phyloP scores from a whole-genome alignment of 2,329 filamentous ascomycete species.

The Ciborinia camelliae region DNA sequence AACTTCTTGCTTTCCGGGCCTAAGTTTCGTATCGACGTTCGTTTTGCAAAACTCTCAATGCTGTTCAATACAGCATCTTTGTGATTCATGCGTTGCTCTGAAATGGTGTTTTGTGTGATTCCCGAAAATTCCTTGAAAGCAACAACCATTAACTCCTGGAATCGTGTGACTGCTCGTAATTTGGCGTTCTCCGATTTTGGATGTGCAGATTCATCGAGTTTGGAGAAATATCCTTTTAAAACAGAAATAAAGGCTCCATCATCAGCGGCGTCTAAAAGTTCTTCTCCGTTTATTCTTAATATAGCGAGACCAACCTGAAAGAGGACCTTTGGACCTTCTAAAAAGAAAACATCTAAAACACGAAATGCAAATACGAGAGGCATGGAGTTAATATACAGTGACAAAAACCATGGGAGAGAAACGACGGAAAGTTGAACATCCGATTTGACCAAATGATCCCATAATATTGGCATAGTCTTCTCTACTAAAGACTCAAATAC shows the following conservation, averaged over 20 bases:
- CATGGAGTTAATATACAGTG: slow-evolving; percentile 99
- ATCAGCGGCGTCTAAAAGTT: slow-evolving; percentile 86
- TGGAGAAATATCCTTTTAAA: slow-evolving; percentile 89
- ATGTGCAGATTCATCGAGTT: slow-evolving; percentile 91
- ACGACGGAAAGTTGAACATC: slow-evolving; percentile 97
- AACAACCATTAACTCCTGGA: slow-evolving; percentile 98
- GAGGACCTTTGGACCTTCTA: slow-evolving; percentile 94
- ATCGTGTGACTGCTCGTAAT: slow-evolving; percentile 86
- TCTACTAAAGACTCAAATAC: slow-evolving; percentile 98
- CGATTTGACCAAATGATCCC: slow-evolving; percentile 95
- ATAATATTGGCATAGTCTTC: slow-evolving; percentile 96
- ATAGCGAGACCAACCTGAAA: slow-evolving; percentile 98
- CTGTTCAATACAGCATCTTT: slow-evolving; percentile 92
- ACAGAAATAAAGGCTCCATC: slow-evolving; percentile 97
- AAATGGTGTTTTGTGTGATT: slow-evolving; percentile 90
- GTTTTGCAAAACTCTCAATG: slow-evolving; percentile 95
- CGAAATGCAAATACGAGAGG: slow-evolving; percentile 95
- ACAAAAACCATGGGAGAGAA: slow-evolving; percentile 95
- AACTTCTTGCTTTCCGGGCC: slow-evolving; percentile 94
- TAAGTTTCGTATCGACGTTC: slow-evolving; percentile 92
- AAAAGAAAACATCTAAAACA: slow-evolving; percentile 95
- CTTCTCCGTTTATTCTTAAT: slow-evolving; percentile 92
- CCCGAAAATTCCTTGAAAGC: slow-evolving; percentile 97
- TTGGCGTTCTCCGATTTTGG: slow-evolving; percentile 95
- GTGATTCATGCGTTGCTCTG: slow-evolving; percentile 84